Evolutionary conservation across 1,284 basidiomycete genomes (phyloP).

Genomic region (Dichomitus squalens): DNA sequence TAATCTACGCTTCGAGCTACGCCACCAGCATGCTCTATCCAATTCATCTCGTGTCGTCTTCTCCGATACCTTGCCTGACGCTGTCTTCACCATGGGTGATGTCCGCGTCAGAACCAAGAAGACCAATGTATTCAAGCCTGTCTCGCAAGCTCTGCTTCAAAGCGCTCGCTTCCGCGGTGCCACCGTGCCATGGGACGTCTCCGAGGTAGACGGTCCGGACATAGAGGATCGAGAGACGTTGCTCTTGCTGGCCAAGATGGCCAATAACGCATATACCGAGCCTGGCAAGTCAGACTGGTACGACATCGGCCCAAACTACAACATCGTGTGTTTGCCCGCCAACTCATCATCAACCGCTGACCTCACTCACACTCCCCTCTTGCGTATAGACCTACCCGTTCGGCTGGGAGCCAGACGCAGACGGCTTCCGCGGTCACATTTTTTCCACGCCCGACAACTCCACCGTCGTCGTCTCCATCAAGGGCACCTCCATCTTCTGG

Average conservation of each 20-base stretch:
- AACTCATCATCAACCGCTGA: neutral
- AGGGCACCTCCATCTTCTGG: conserved; percentile 84
- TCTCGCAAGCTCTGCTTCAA: conserved; percentile 48
- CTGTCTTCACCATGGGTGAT: neutral
- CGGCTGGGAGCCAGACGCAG: conserved; percentile 89
- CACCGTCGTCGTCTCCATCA: conserved; percentile 89
- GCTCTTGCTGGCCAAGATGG: conserved; percentile 89
- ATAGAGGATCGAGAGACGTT: conserved; percentile 80
- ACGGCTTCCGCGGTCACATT: conserved; percentile 91
- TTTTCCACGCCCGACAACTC: conserved; percentile 85
- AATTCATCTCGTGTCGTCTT: conserved; percentile 25
- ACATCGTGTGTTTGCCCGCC: conserved; percentile 55
- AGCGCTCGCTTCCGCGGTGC: conserved; percentile 43
- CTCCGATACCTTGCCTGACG: conserved; percentile 16
- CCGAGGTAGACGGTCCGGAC: conserved; percentile 65
- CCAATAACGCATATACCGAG: conserved; percentile 76
- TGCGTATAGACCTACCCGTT: conserved; percentile 72
- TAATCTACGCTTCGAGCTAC: conserved; percentile 54
- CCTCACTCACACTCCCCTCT: conserved; percentile 3
- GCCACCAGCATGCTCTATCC: conserved; percentile 61
- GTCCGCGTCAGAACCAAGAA: conserved; percentile 8
- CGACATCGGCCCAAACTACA: conserved; percentile 68
- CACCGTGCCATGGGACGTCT: conserved; percentile 60
- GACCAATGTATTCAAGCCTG: conserved; percentile 34
- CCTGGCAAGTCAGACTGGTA: conserved; percentile 75